Evolutionary conservation across 352 stramenopile species (phyloP), one percentile per base, ranked within the genome.

Genomic region (Phytopythium ostracodes): DNA sequence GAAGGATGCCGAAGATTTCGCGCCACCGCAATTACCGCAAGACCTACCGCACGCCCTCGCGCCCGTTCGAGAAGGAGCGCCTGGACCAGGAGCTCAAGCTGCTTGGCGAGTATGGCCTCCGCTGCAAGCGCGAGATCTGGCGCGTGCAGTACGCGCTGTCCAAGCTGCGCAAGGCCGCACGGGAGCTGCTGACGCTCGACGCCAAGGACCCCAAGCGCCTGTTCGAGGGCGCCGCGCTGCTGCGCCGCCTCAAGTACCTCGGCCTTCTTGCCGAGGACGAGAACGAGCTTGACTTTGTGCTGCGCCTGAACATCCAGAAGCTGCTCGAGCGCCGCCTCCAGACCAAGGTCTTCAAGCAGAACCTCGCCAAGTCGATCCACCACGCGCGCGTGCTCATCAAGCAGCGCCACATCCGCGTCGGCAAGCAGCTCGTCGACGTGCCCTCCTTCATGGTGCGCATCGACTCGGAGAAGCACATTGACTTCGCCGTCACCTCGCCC

Each of bases 61-160:
- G 98, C 79, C 93, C 97, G 49, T 99, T 98, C 90, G 98, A 99
- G 82, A 99, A 99, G 92, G 98, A 99, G 77, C 96, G 96, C 85
- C 92, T 99, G 59, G 97, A 99, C 88, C 96, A 98, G 76, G 98
- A 99, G 84, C 89, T 99, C 57, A 99, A 99, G 89, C 88, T 98
- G 52, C 94, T 98, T 47, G 98, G 98, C 76, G 97, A 99, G 87
- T 99, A 99, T 78, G 98, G 98, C 56, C 94, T 99, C 27, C 91
- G 97, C 71, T 99, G 97, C 94, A 99, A 99, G 94, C 96, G 97
- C 70, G 97, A 99, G 80, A 99, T 99, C 80, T 99, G 98, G 98
- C 96, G 98, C 66, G 96, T 99, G 55, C 98, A 99, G 83, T 98
- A 98, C 71, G 94, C 97, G 60, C 86, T 99, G 60, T 98, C 98